These are phyloP conservation scores for Puccinia horiana DNA, from an alignment of 1,284 basidiomycete genomes.

Conservation along the genomic window DNA sequence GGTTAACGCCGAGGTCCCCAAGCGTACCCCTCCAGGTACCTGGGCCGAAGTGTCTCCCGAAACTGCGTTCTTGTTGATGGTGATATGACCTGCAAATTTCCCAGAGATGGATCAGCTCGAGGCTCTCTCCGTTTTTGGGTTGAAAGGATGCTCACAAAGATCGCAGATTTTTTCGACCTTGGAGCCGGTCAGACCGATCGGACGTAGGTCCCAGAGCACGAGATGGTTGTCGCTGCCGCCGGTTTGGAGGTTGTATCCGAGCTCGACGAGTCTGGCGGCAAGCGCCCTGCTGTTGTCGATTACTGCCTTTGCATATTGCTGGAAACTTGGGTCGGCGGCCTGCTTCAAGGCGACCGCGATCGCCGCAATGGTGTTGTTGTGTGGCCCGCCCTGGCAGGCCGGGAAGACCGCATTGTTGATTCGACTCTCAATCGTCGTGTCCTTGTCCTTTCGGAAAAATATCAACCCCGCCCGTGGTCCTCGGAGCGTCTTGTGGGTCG, in stretches of 20 bases:
- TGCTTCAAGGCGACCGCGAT: constrained; percentile 95
- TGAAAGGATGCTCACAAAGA: constrained; percentile 75
- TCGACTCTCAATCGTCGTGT: constrained; percentile 84
- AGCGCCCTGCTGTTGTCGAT: constrained; percentile 81
- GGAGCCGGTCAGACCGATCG: constrained; percentile 89
- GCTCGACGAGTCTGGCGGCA: constrained; percentile 69
- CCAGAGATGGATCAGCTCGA: background rate
- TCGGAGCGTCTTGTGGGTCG: constrained; percentile 98
- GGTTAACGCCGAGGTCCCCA: constrained; percentile 91
- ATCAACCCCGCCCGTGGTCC: constrained; percentile 97
- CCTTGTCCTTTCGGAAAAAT: constrained; percentile 96
- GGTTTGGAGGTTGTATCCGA: constrained; percentile 92
- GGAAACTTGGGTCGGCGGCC: constrained; percentile 85
- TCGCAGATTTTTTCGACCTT: constrained; percentile 99
- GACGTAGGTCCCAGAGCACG: constrained; percentile 95
- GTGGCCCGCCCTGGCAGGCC: constrained; percentile 98
- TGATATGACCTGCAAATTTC: constrained; percentile 55
- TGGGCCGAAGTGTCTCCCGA: constrained; percentile 92
- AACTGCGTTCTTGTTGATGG: constrained; percentile 81
- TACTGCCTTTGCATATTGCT: constrained; percentile 91
- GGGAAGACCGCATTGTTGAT: constrained; percentile 99
- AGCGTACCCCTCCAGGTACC: constrained; percentile 93
- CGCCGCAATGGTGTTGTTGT: constrained; percentile 98
- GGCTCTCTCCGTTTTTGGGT: constrained; percentile 1
- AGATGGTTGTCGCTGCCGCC: constrained; percentile 97